These are phyloP conservation scores for Teratosphaeria gauchensis DNA, from an alignment of 2,329 filamentous ascomycete genomes.

Conservation along the genomic window DNA sequence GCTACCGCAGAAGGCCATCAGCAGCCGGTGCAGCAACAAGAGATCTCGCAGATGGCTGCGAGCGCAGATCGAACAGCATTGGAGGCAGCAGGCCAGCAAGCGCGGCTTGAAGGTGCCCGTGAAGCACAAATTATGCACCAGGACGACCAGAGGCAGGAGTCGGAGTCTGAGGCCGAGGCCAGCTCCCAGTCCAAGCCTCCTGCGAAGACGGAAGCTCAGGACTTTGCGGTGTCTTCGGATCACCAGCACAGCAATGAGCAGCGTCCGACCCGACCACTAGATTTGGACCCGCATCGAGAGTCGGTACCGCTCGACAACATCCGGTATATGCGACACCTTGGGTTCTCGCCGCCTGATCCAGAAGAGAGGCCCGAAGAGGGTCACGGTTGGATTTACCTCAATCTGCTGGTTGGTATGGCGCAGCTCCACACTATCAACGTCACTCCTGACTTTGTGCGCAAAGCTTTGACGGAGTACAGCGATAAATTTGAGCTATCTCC, in stretches of 20 bases:
- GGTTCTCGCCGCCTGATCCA: conserved; percentile 52
- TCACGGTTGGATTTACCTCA: conserved; percentile 75
- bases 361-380: conserved; percentile 49
- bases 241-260: conserved; percentile 44
- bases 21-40: conserved; percentile 46
- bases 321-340: conserved; percentile 67
- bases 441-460: conserved; percentile 65
- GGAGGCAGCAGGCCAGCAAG: conserved; percentile 30
- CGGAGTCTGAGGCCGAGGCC: background rate
- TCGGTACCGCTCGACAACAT: conserved; percentile 71
- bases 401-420: conserved; percentile 69
- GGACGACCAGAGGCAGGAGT: conserved; percentile 12
- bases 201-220: conserved; percentile 4
- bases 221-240: conserved; percentile 8
- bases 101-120: conserved; percentile 32
- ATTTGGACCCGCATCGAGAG: conserved; percentile 67
- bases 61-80: conserved; percentile 33
- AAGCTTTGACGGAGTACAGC: conserved; percentile 60
- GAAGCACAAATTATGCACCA: conserved; percentile 37
- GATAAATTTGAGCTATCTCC: conserved; percentile 66
- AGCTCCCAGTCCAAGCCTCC: background rate
- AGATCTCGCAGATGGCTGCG: conserved; percentile 47
- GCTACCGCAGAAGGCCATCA: conserved; percentile 35
- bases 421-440: conserved; percentile 81
- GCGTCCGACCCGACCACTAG: conserved; percentile 64